Base-by-base conservation (phyloP, 441 rosid species). In the Flueggea neowawraea region DNA sequence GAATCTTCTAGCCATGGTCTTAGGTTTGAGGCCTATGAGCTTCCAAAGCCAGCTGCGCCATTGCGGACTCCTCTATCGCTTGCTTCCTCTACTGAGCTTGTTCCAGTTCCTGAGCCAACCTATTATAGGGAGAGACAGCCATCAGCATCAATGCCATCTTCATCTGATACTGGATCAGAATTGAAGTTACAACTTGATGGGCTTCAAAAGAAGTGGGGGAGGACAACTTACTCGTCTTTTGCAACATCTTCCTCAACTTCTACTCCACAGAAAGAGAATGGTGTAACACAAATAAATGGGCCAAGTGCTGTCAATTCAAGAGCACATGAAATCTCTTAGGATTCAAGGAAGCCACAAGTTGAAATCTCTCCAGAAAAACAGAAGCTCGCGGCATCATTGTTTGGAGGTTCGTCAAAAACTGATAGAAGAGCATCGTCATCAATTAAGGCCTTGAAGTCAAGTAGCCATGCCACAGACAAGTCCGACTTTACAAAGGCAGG, bases 341-440 rank as follows among this genome's bases (percentile, higher is more conserved):
- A 86, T 71, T 73, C 85, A 57, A 88, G 72, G 84, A 89, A 76
- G 75, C 76, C 87, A 0, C 74, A 76, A 63, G 77, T 79, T 64
- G 97, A 92, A 70, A 66, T 89, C 17, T 72, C 91, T 58, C 80
- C 83, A 12, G 98, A 92, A 76, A 95, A 88, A 76, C 95, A 95
- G 86, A 92, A 86, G 82, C 98, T 95, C 11, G 99, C 96, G 52
- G 99, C 98, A 54, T 91, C 99, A 31, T 71, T 95, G 63, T 95
- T 95, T 72, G 98, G 99, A 58, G 84, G 91, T 70, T 75, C 90
- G 56, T 79, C 91, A 28, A 88, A 82, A 75, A 50, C 77, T 43
- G 97, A 88, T 66, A 88, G 77, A 79, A 85, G 81, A 62, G 60
- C 82, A 57, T 68, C 86, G 50, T 68, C 94, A 58, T 52, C 82